Evolutionary conservation across 495 filamentous ascomycete species (phyloP).

Genomic region (Neurospora sublineolata): DNA sequence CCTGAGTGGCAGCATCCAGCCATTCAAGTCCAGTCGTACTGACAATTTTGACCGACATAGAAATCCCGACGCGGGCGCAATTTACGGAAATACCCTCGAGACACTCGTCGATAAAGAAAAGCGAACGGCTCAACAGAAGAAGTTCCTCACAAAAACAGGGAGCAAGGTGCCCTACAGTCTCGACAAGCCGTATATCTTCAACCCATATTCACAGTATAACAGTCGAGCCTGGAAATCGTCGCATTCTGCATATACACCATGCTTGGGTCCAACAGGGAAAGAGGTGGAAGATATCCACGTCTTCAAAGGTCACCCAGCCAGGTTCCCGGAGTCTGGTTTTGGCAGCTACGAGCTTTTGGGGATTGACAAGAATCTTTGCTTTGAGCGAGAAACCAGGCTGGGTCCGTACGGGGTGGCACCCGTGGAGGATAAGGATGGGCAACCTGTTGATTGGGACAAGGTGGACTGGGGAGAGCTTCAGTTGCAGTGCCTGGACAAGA

Average conservation of each 20-base stretch:
- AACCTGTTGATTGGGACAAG: constrained; percentile 48
- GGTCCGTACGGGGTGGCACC: constrained; percentile 66
- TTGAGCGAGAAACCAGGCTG: constrained; percentile 76
- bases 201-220: constrained; percentile 40
- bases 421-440: constrained; percentile 21
- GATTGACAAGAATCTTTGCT: constrained; percentile 73
- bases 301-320: constrained; percentile 50
- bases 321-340: constrained; percentile 66
- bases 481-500: constrained; percentile 46
- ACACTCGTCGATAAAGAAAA: constrained; percentile 23
- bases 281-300: constrained; percentile 27
- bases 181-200: constrained; percentile 28
- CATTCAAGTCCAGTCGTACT: background rate
- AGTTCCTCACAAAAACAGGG: constrained; percentile 13
- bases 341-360: constrained; percentile 66
- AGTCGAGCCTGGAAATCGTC: constrained; percentile 18
- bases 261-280: constrained; percentile 24
- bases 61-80: constrained; percentile 23
- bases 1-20: too few species aligned
- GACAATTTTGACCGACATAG: constrained; percentile 5
- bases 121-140: constrained; percentile 12
- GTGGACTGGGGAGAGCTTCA: constrained; percentile 66
- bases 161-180: constrained; percentile 18
- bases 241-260: constrained; percentile 24
- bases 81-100: constrained; percentile 39